phyloP scores from a whole-genome alignment of 2,329 filamentous ascomycete species.

The Dothidotthia symphoricarpi region DNA sequence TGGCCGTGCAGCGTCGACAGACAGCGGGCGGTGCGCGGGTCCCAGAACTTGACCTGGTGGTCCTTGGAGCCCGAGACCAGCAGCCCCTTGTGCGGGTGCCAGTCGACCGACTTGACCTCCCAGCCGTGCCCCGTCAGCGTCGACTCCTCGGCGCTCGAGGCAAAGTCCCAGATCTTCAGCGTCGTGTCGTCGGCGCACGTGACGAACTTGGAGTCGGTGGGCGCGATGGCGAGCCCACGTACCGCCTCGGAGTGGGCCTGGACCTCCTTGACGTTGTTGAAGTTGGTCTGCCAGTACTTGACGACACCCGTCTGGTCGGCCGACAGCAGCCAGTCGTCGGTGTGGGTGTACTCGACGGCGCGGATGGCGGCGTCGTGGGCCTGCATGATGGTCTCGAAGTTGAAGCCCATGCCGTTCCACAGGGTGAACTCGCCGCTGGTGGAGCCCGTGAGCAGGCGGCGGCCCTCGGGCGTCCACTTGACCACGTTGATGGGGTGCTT shows the following conservation, averaged over 20 bases:
- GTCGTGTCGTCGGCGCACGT: slow-evolving; percentile 93
- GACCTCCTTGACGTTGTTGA: slow-evolving; percentile 96
- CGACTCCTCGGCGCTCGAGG: slow-evolving; percentile 76
- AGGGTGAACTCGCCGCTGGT: slow-evolving; percentile 97
- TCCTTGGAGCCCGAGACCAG: slow-evolving; percentile 97
- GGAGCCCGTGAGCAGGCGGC: slow-evolving; percentile 85
- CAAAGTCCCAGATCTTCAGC: slow-evolving; percentile 95
- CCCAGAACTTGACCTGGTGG: slow-evolving; percentile 96
- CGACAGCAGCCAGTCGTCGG: slow-evolving; percentile 94
- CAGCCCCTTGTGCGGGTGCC: slow-evolving; percentile 93
- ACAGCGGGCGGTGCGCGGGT: slow-evolving; percentile 86
- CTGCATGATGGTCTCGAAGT: slow-evolving; percentile 99
- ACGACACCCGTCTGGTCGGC: slow-evolving; percentile 92
- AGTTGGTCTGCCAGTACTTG: slow-evolving; percentile 99
- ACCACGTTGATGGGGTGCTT: slow-evolving; percentile 97
- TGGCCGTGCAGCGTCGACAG: slow-evolving; percentile 93
- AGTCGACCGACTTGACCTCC: slow-evolving; percentile 96
- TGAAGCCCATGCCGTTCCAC: slow-evolving; percentile 98
- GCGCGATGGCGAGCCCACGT: slow-evolving; percentile 87
- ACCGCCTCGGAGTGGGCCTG: slow-evolving; percentile 88
- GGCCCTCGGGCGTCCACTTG: slow-evolving; percentile 94
- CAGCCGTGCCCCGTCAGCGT: slow-evolving; percentile 91
- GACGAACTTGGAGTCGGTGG: slow-evolving; percentile 92
- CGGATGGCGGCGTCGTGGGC: slow-evolving; percentile 88
- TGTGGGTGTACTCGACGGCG: slow-evolving; percentile 84